A percentile compares a stretch with the other conserved stretches of the same genome.
phyloP scores from a whole-genome alignment of 2,329 filamentous ascomycete genomes.

The Grosmannia huntii region DNA sequence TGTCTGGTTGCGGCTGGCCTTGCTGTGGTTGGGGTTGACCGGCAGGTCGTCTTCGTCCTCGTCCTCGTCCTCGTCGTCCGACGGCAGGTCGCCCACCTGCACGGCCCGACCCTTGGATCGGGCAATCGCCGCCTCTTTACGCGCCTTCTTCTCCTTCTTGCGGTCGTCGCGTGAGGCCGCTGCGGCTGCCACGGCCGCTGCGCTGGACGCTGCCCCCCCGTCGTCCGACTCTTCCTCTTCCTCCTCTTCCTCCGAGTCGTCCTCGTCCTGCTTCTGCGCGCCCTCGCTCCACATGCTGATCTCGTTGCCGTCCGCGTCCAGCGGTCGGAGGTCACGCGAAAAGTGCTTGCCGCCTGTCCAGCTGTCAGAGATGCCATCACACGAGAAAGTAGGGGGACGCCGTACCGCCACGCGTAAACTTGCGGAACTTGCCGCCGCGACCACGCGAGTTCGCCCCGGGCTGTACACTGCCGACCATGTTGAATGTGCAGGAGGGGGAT shows the following conservation, averaged over 20 bases:
- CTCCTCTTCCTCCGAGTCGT: constrained; percentile 29
- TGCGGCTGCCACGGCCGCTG: constrained; percentile 24
- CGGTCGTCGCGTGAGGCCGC: constrained; percentile 68
- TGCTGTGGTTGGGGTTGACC: constrained; percentile 85
- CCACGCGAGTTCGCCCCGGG: constrained; percentile 49
- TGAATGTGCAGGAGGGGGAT: neutral
- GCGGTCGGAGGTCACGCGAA: constrained; percentile 76
- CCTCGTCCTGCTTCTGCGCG: constrained; percentile 23
- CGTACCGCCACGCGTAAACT: constrained; percentile 82
- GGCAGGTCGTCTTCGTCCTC: constrained; percentile 53
- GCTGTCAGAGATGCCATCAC: neutral
- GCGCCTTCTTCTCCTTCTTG: constrained; percentile 83
- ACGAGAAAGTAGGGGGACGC: neutral
- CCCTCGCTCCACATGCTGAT: constrained; percentile 75
- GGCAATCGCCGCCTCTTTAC: constrained; percentile 37
- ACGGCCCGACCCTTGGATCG: constrained; percentile 58
- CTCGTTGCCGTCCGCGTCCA: constrained; percentile 81
- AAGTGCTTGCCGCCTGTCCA: constrained; percentile 79
- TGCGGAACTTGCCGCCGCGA: constrained; percentile 87
- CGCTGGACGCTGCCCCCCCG: constrained; percentile 32
- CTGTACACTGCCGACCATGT: constrained; percentile 22
- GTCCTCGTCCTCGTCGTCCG: constrained; percentile 41
- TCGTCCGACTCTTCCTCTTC: constrained; percentile 29
- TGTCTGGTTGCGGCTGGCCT: constrained; percentile 52
- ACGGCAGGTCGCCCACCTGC: constrained; percentile 75